phyloP scores from a whole-genome alignment of 2,329 filamentous ascomycete genomes.

The Fusarium sp. region DNA sequence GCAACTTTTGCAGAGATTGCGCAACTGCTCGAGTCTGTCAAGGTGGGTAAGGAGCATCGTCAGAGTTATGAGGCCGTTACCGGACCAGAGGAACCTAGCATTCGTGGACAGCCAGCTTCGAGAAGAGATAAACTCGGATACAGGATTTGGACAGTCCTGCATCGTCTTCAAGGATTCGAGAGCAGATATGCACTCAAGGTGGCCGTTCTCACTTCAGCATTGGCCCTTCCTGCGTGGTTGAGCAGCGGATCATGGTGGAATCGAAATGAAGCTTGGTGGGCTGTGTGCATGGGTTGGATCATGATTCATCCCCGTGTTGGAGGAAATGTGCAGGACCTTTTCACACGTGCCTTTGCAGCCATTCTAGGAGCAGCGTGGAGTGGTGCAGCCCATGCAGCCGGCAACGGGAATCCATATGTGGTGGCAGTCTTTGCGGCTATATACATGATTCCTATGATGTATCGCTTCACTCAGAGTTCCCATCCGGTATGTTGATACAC shows the following conservation, averaged over 20 bases:
- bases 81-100: constrained; percentile 46
- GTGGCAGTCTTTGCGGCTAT: constrained; percentile 62
- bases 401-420: constrained; percentile 61
- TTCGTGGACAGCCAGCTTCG: constrained; percentile 46
- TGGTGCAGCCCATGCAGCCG: constrained; percentile 59
- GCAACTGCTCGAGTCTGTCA: constrained; percentile 54
- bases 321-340: constrained; percentile 64
- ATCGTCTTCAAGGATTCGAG: constrained; percentile 65
- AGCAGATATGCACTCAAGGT: constrained; percentile 66
- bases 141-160: constrained; percentile 58
- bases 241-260: constrained; percentile 60
- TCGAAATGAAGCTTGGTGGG: constrained; percentile 64
- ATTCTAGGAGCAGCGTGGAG: constrained; percentile 64
- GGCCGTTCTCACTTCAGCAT: constrained; percentile 57
- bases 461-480: constrained; percentile 61
- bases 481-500: constrained; percentile 54
- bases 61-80: constrained; percentile 36
- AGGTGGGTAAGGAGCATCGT: constrained; percentile 45
- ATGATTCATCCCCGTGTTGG: constrained; percentile 61
- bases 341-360: constrained; percentile 59
- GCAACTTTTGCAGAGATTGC: constrained; percentile 56
- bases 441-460: constrained; percentile 67
- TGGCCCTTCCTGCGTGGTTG: constrained; percentile 64
- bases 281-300: constrained; percentile 64
- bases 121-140: constrained; percentile 54